Conservation (phyloP, 2,329 filamentous ascomycete genomes). For the Venturia nashicola region DNA sequence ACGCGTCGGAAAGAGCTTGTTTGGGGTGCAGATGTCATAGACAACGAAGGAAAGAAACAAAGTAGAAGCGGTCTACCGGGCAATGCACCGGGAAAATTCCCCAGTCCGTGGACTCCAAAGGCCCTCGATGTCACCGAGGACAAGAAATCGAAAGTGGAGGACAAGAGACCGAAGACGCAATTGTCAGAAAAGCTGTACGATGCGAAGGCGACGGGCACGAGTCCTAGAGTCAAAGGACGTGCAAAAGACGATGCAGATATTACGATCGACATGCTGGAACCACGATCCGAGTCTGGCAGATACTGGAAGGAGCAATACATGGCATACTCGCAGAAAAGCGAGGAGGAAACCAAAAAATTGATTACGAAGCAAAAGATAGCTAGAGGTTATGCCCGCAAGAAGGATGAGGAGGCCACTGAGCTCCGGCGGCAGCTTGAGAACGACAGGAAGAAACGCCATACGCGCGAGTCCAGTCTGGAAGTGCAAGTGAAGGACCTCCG, state of each 20-base stretch:
- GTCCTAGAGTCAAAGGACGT: slow-evolving; percentile 17
- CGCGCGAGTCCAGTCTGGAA: slow-evolving; percentile 54
- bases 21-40: slow-evolving; percentile 44
- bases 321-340: slow-evolving; percentile 59
- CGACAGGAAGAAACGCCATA: slow-evolving; percentile 51
- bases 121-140: slow-evolving; percentile 11
- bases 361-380: slow-evolving; percentile 69
- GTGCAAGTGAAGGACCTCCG: slow-evolving; percentile 39
- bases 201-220: slow-evolving; percentile 25
- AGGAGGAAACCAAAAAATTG: slow-evolving; percentile 62
- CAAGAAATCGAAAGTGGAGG: slow-evolving; percentile 11
- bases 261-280: slow-evolving; percentile 60
- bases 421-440: slow-evolving; percentile 53
- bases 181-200: slow-evolving; percentile 33
- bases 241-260: slow-evolving; percentile 44
- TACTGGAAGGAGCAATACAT: slow-evolving; percentile 75
- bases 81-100: slow-evolving; percentile 34
- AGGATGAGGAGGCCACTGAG: slow-evolving; percentile 58
- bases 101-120: slow-evolving; percentile 37
- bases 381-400: slow-evolving; percentile 66
- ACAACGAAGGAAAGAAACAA: slow-evolving; percentile 41
- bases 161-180: slow-evolving; percentile 16
- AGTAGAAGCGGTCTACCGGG: slow-evolving; percentile 34
- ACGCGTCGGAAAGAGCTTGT: slow-evolving; percentile 49
- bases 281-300: slow-evolving; percentile 60